Evolutionary conservation across 352 stramenopile genomes (phyloP).

Genomic region (Globisporangium recalcitrans): DNA sequence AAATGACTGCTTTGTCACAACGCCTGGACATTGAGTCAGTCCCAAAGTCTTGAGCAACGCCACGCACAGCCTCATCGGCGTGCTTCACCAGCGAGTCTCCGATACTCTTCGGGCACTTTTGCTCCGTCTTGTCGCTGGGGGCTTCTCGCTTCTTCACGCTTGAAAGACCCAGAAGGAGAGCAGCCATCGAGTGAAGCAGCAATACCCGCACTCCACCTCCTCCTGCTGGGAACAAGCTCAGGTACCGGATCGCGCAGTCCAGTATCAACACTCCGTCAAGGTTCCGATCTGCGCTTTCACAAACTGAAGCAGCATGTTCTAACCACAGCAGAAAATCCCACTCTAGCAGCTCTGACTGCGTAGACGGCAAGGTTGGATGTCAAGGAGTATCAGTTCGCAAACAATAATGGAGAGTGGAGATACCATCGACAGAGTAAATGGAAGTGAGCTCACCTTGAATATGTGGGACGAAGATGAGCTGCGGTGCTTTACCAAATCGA

Average conservation of each 20-base stretch:
- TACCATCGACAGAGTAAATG: background rate
- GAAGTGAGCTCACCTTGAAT: constrained; percentile 8
- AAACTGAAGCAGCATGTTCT: constrained; percentile 54
- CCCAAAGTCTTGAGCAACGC: constrained; percentile 3
- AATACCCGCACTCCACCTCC: background rate
- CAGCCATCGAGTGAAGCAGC: constrained; percentile 7
- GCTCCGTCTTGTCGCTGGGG: background rate
- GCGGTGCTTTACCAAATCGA: constrained; percentile 12
- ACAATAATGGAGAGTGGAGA: background rate
- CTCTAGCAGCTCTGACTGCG: constrained; percentile 36
- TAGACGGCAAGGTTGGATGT: background rate
- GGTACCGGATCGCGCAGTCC: constrained; percentile 32
- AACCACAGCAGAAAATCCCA: constrained; percentile 58
- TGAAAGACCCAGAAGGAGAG: constrained; percentile 9
- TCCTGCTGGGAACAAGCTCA: constrained; percentile 15
- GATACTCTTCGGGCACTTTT: background rate
- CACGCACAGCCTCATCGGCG: constrained; percentile 2
- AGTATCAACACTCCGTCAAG: constrained; percentile 35
- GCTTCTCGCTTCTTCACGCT: background rate
- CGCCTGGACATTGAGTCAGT: constrained; percentile 15
- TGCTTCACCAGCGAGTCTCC: background rate
- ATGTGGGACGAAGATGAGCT: background rate
- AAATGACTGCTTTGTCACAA: constrained; percentile 24
- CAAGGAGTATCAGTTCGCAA: background rate
- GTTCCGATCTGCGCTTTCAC: constrained; percentile 24